Evolutionary conservation across 306 rosid genomes (phyloP).

Genomic region (Lathyrus oleraceus): DNA sequence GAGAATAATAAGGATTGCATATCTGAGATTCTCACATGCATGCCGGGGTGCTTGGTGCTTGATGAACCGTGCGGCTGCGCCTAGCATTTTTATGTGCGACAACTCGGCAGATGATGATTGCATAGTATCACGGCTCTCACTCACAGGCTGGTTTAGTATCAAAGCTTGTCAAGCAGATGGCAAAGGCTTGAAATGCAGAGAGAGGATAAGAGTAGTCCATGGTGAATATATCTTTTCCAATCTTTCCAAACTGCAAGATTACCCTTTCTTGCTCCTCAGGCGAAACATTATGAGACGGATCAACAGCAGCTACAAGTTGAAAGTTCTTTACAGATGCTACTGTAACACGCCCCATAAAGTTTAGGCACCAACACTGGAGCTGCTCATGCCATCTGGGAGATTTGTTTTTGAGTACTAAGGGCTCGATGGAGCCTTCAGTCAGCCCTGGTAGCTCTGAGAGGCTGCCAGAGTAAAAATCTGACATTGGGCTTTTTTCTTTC

Average conservation of each 20-base stretch:
- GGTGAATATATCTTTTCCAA: constrained; percentile 83
- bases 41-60: constrained; percentile 10
- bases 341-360: constrained; percentile 77
- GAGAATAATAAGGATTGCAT: constrained; percentile 20
- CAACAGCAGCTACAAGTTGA: constrained; percentile 68
- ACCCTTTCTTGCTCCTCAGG: constrained; percentile 66
- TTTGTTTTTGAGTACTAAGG: constrained; percentile 63
- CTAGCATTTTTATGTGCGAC: constrained; percentile 9
- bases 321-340: constrained; percentile 90
- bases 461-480: constrained; percentile 39
- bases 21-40: constrained; percentile 31
- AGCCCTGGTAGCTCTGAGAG: constrained; percentile 23
- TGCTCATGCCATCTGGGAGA: constrained; percentile 89
- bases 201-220: constrained; percentile 82
- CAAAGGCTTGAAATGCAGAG: constrained; percentile 79
- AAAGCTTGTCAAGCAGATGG: constrained; percentile 79
- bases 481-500: constrained; percentile 47
- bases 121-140: constrained; percentile 37
- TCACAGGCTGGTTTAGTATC: constrained; percentile 88
- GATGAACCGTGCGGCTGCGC: constrained; percentile 1
- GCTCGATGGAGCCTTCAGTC: constrained; percentile 42
- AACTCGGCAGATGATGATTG: constrained; percentile 23
- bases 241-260: constrained; percentile 76
- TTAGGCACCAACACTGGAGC: constrained; percentile 87
- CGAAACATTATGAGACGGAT: constrained; percentile 55